These are phyloP conservation scores for Nicotiana knightiana DNA, from an alignment of 257 asterid species.

Conservation along the genomic window DNA sequence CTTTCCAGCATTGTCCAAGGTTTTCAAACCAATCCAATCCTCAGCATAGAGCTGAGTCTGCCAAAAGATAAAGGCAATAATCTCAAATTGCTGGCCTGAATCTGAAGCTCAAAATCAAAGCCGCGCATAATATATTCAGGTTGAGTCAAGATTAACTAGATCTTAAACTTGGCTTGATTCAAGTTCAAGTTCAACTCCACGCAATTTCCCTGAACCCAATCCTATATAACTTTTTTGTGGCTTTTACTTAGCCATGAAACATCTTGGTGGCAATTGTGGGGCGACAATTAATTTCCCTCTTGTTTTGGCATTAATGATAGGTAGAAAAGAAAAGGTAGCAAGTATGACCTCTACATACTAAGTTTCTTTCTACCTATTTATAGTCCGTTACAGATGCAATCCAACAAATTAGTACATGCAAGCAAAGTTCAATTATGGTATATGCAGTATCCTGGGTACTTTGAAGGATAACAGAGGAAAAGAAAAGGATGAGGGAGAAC, in stretches of 20 bases:
- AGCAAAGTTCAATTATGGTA: not conserved
- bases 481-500: not conserved
- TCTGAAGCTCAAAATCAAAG: not conserved
- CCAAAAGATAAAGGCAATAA: not conserved
- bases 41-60: constrained; percentile 36
- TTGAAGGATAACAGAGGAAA: not conserved
- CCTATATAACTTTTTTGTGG: not conserved
- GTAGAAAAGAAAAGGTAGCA: not conserved
- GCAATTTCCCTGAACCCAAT: not conserved
- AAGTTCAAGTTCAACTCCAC: not conserved
- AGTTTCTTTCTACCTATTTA: not conserved
- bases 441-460: not conserved
- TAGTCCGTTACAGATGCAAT: not conserved
- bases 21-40: constrained; percentile 87
- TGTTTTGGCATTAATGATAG: not conserved
- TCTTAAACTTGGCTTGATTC: not conserved
- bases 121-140: not conserved
- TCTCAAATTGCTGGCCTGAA: not conserved
- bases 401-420: not conserved
- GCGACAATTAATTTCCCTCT: not conserved
- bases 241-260: not conserved
- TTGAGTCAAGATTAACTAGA: not conserved
- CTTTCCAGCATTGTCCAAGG: constrained; percentile 61
- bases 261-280: not conserved
- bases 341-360: not conserved